Percentiles rank a stretch among this genome's conserved stretches.
These are phyloP conservation scores for Cyclotella cryptica DNA, from an alignment of 108 stramenopile species.

Conservation along the genomic window DNA sequence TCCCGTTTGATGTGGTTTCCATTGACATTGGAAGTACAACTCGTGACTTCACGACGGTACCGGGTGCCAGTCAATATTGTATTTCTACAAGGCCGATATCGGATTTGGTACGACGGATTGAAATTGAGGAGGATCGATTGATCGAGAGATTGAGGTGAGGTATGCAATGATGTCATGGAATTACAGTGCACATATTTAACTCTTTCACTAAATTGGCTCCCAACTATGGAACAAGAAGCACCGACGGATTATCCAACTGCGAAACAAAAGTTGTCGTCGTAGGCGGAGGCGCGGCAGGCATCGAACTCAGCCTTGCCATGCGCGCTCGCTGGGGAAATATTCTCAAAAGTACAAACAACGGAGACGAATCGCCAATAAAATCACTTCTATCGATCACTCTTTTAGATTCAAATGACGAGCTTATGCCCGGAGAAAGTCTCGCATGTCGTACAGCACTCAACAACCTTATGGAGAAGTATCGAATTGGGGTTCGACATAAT, in stretches of 20 bases:
- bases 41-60: conserved; percentile 62
- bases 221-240: no score
- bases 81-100: conserved; percentile 90
- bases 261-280: conserved; percentile 77
- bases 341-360: not conserved
- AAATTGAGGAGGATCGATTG: conserved; percentile 46
- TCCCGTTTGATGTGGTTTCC: conserved; percentile 77
- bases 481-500: conserved; percentile 66
- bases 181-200: not conserved
- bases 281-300: conserved; percentile 97
- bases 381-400: conserved; percentile 62
- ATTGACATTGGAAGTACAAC: conserved; percentile 88
- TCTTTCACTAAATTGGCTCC: not conserved
- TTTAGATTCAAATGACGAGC: conserved; percentile 62
- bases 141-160: conserved; percentile 41
- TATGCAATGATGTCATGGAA: not conserved
- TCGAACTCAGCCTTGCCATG: conserved; percentile 92
- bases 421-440: conserved; percentile 68
- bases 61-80: conserved; percentile 69
- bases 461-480: conserved; percentile 54
- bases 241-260: not conserved
- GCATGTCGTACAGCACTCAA: conserved; percentile 58
- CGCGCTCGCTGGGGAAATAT: conserved; percentile 66
- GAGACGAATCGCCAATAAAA: not conserved
- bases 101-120: conserved; percentile 65